phyloP scores from a whole-genome alignment of 257 asterid genomes.

The Nicotiana tabacum region DNA sequence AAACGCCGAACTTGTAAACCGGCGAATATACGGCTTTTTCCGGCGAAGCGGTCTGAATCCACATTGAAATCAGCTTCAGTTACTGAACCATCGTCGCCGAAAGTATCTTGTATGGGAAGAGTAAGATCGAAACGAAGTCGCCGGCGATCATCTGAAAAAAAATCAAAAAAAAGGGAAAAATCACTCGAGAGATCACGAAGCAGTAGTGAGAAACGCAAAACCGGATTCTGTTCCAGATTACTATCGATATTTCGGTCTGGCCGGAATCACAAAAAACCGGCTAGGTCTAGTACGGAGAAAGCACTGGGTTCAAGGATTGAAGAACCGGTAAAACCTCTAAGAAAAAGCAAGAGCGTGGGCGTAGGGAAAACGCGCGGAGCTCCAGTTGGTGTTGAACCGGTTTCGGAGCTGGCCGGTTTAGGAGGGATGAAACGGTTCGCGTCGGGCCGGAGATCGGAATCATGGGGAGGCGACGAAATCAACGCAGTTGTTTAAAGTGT shows the following conservation, averaged over 20 bases:
- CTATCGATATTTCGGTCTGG: constrained; percentile 45
- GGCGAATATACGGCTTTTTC: constrained; percentile 45
- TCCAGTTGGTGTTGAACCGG: constrained; percentile 15
- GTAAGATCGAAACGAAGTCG: constrained; percentile 80
- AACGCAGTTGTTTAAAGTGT: constrained; percentile 12
- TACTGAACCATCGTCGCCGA: constrained; percentile 84
- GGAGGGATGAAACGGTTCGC: constrained; percentile 44
- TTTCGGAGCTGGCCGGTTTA: constrained; percentile 26
- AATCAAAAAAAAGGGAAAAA: constrained; percentile 33
- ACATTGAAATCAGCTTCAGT: constrained; percentile 29
- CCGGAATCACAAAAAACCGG: constrained; percentile 23
- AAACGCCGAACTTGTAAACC: constrained; percentile 43
- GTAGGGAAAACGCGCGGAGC: constrained; percentile 8
- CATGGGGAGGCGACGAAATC: constrained; percentile 23
- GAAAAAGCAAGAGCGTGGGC: constrained; percentile 22
- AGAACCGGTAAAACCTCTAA: constrained; percentile 22
- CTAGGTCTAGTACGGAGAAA: constrained; percentile 27
- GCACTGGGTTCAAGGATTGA: constrained; percentile 19
- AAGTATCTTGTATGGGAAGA: constrained; percentile 92
- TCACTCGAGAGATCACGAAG: constrained; percentile 26
- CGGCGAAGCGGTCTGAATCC: constrained; percentile 59
- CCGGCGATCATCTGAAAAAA: constrained; percentile 38
- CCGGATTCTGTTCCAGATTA: constrained; percentile 48
- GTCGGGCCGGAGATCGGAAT: constrained; percentile 33
- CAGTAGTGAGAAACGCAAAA: constrained; percentile 32